A percentile compares a stretch with the other conserved stretches of the same genome.
phyloP scores from a whole-genome alignment of 805 yeast species.

The Metschnikowia santaceciliae region DNA sequence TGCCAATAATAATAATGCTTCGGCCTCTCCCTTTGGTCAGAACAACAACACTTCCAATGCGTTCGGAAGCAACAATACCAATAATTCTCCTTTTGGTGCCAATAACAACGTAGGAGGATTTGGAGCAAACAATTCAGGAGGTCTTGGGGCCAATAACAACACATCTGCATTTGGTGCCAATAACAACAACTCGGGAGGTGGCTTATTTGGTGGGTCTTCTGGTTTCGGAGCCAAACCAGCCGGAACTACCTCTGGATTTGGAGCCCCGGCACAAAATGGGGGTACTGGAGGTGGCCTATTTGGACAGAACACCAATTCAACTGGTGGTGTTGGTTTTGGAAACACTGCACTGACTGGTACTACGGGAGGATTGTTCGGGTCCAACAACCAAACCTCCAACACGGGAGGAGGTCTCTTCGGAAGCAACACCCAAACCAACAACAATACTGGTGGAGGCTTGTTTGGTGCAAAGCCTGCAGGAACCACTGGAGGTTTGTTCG shows the following conservation, averaged over 20 bases:
- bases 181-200: conserved; percentile 8
- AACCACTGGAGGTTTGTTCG: conserved; percentile 15
- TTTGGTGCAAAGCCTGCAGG: conserved; percentile 24
- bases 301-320: conserved; percentile 12
- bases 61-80: conserved; percentile 28
- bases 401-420: conserved; percentile 14
- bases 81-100: conserved; percentile 12
- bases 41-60: conserved; percentile 18
- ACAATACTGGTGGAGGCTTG: conserved; percentile 26
- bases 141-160: conserved; percentile 12
- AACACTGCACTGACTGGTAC: conserved; percentile 7
- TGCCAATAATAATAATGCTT: conserved; percentile 8
- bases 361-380: conserved; percentile 22
- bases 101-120: conserved; percentile 11
- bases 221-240: conserved; percentile 29
- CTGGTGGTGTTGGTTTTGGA: conserved; percentile 11
- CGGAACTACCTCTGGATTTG: conserved; percentile 2
- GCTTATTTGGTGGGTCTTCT: conserved; percentile 29
- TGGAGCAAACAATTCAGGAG: conserved; percentile 12
- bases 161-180: conserved; percentile 11
- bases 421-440: conserved; percentile 14
- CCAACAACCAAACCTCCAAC: conserved; percentile 7
- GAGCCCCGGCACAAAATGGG: conserved; percentile 14
- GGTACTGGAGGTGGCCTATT: conserved; percentile 10
- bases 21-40: conserved; percentile 13